Percentiles rank a stretch among this genome's conserved stretches.
Evolutionary conservation across 1,284 basidiomycete species (phyloP).

Genomic region (Cryptococcus sp.): DNA sequence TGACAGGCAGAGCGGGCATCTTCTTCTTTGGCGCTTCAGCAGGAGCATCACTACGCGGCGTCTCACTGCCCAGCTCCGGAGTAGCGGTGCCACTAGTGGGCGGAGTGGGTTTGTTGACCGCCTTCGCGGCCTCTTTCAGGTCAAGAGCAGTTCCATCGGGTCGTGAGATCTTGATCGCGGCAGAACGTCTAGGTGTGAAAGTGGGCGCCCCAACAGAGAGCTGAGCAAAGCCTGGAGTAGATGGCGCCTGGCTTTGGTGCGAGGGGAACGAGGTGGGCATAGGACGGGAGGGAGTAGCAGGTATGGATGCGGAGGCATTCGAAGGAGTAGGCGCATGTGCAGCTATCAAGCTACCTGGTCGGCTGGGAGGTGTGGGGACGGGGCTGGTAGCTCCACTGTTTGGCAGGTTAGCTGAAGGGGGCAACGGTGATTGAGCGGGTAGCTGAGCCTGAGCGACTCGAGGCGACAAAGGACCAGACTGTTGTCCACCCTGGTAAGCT

Average conservation of each 20-base stretch:
- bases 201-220: constrained; percentile 40
- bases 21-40: constrained; percentile 36
- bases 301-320: constrained; percentile 29
- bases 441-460: constrained; percentile 31
- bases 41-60: neutral
- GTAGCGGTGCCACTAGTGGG: constrained; percentile 28
- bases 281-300: constrained; percentile 34
- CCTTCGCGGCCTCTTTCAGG: constrained; percentile 40
- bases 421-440: constrained; percentile 31
- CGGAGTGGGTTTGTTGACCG: constrained; percentile 25
- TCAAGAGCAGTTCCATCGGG: constrained; percentile 50
- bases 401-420: constrained; percentile 32
- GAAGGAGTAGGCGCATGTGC: constrained; percentile 31
- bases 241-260: constrained; percentile 15
- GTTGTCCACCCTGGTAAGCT: constrained; percentile 15
- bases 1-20: constrained; percentile 37
- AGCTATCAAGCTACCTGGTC: constrained; percentile 36
- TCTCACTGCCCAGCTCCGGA: constrained; percentile 23
- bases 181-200: constrained; percentile 42
- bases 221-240: constrained; percentile 13
- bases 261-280: constrained; percentile 36
- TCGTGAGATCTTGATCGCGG: constrained; percentile 48
- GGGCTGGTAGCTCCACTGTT: constrained; percentile 37
- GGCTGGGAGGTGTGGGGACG: constrained; percentile 39
- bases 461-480: constrained; percentile 37